Conservation (phyloP, 225 moss, liverwort and hornwort genomes). For the Anthoceros angustus region DNA sequence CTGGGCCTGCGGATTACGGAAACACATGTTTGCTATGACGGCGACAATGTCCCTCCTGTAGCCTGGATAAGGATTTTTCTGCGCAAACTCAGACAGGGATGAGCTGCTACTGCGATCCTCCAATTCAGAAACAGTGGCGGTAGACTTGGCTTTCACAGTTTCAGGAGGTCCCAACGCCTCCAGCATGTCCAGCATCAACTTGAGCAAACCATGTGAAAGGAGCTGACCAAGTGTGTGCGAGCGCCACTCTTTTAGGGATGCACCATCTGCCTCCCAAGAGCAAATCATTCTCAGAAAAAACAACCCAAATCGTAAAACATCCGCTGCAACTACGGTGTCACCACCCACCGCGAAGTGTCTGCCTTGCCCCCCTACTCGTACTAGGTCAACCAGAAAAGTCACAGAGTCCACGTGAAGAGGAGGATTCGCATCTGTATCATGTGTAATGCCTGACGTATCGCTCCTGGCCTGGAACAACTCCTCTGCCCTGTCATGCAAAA, state of each 20-base stretch:
- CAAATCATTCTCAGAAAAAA: slow-evolving; percentile 38
- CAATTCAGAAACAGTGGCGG: not conserved
- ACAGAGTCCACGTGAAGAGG: slow-evolving; percentile 25
- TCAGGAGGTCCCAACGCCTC: slow-evolving; percentile 57
- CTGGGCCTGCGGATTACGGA: slow-evolving; percentile 33
- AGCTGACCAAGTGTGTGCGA: slow-evolving; percentile 18
- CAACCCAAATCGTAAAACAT: slow-evolving; percentile 46
- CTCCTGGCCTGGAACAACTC: not conserved
- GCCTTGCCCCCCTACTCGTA: slow-evolving; percentile 32
- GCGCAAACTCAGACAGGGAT: slow-evolving; percentile 19
- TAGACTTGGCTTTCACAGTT: slow-evolving; percentile 11
- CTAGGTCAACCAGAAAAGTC: slow-evolving; percentile 36
- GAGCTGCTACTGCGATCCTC: not conserved
- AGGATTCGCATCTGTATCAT: not conserved
- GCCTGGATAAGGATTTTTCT: slow-evolving; percentile 37
- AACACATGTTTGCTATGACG: slow-evolving; percentile 54
- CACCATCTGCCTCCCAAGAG: slow-evolving; percentile 21
- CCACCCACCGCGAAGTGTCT: slow-evolving; percentile 19
- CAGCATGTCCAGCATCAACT: slow-evolving; percentile 42
- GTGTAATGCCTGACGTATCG: too few relatives aligned
- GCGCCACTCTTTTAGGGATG: slow-evolving; percentile 6
- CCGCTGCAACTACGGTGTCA: slow-evolving; percentile 22
- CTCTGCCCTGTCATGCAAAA: not conserved
- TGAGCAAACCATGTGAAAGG: slow-evolving; percentile 43
- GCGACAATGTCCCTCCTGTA: slow-evolving; percentile 87